Base-by-base conservation (phyloP, 1,284 basidiomycete genomes). In the Farysia itapuensis region DNA sequence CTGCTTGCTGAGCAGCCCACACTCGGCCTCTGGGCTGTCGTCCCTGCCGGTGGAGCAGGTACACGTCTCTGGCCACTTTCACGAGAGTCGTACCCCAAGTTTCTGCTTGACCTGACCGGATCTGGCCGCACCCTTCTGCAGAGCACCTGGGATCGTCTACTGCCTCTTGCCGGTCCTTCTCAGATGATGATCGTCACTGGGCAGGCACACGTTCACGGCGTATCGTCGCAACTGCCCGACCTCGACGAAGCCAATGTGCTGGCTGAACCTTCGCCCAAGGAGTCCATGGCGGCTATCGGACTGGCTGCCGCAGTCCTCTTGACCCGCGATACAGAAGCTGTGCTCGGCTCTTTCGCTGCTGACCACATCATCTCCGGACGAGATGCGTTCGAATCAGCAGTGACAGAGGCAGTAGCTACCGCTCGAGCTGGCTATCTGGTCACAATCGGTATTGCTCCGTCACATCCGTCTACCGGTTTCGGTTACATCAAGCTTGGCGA, bases 401-500 rank as follows among this genome's bases (percentile, higher is more conserved):
- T 76, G 18, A 67, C 59, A 11, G 74, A 76, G 45, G 74, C 74
- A 18, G 72, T 74, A 2, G 69, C 63, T 5, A 70, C 70, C 13
- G 74, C 74, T 29, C 58, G 58, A 28, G 67, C 70, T 0, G 74
- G 74, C 11, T 75, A 72, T 46, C 54, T 76, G 9, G 74, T 76
- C 20, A 76, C 74, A 12, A 76, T 76, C 29, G 74, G 74, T 51
- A 76, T 76, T 41, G 74, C 74, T 13, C 74, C 74, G 18, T 71
- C 71, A 21, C 51, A 74, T 39, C 74, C 74, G 1, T 71, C 70
- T 6, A 76, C 74, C 4, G 74, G 74, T 6, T 76, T 76, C 44
- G 74, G 74, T 33, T 76, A 76, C 40, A 76, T 76, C 60, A 76
- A 75, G 64, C 64, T 76, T 14, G 74, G 74, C 38, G 69, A 71